Percentiles rank a stretch among this genome's conserved stretches.
These are phyloP conservation scores for Pyrus hybrid DNA, from an alignment of 331 rosid genomes.

Conservation along the genomic window DNA sequence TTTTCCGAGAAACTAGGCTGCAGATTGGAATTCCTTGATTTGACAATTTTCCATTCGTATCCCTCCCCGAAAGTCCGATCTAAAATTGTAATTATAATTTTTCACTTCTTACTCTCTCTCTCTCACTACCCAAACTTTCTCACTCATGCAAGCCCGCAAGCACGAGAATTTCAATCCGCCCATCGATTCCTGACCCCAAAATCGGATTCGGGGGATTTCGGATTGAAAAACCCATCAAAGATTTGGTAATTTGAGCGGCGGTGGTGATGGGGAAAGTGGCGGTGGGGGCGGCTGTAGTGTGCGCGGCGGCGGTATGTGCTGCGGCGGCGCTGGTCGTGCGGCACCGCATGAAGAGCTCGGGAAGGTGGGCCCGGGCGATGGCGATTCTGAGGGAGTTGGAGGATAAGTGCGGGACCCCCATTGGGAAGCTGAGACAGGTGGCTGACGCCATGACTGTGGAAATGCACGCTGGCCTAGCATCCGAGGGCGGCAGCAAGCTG, in stretches of 20 bases:
- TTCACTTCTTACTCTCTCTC: neutral
- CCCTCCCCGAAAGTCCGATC: constrained; percentile 4
- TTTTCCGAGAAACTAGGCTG: constrained; percentile 13
- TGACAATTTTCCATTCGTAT: neutral
- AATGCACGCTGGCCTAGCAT: constrained; percentile 97
- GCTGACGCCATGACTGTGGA: constrained; percentile 91
- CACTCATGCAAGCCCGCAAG: constrained; percentile 1
- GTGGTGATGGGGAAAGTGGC: constrained; percentile 60
- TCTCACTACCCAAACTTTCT: neutral
- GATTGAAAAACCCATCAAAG: neutral
- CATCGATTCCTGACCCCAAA: neutral
- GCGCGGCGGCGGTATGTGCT: constrained; percentile 68
- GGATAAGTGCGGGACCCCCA: constrained; percentile 66
- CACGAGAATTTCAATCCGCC: constrained; percentile 10
- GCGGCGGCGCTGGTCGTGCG: constrained; percentile 71
- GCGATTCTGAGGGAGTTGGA: constrained; percentile 60
- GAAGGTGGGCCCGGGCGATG: constrained; percentile 53
- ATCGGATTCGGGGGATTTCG: neutral
- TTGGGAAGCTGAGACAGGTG: constrained; percentile 60
- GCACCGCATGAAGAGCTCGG: constrained; percentile 40
- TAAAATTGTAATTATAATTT: neutral
- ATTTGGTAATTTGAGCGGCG: neutral
- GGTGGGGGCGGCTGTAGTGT: constrained; percentile 56
- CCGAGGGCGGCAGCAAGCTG: constrained; percentile 92
- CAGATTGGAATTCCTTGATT: neutral